Percentiles rank a stretch among this genome's conserved stretches.
Evolutionary conservation across 345 rosid genomes (phyloP).

Genomic region (Orychophragmus violaceus): DNA sequence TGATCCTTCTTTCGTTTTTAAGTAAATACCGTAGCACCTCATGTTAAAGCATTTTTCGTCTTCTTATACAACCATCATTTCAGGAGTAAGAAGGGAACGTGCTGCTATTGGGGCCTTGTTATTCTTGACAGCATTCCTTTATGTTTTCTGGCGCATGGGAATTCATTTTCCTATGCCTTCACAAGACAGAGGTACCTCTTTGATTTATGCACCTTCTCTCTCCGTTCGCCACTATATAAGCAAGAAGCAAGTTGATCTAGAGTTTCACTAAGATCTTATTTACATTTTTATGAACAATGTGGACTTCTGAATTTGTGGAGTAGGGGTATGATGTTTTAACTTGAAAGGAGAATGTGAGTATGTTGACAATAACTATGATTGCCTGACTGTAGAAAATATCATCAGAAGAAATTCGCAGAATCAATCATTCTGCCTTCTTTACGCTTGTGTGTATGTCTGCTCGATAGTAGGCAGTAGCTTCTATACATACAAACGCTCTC

Average conservation of each 20-base stretch:
- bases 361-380: not conserved
- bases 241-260: not conserved
- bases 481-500: not conserved
- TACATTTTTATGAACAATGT: not conserved
- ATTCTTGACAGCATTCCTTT: slow-evolving; percentile 81
- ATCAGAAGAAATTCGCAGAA: slow-evolving; percentile 3
- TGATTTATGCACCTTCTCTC: slow-evolving; percentile 1
- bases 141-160: slow-evolving; percentile 99
- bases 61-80: not conserved
- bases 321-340: not conserved
- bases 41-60: not conserved
- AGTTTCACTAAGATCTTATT: not conserved
- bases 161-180: slow-evolving; percentile 99
- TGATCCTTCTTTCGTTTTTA: not conserved
- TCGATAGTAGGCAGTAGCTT: slow-evolving; percentile 4
- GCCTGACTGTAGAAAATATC: not conserved
- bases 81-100: slow-evolving; percentile 89
- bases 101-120: slow-evolving; percentile 87
- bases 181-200: slow-evolving; percentile 65
- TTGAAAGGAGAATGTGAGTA: not conserved
- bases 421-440: not conserved
- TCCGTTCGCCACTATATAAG: not conserved
- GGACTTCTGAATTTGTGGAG: not conserved
- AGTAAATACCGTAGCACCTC: not conserved
- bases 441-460: not conserved